Conservation (phyloP, 2,329 filamentous ascomycete species). For the Talaromyces sp. region DNA sequence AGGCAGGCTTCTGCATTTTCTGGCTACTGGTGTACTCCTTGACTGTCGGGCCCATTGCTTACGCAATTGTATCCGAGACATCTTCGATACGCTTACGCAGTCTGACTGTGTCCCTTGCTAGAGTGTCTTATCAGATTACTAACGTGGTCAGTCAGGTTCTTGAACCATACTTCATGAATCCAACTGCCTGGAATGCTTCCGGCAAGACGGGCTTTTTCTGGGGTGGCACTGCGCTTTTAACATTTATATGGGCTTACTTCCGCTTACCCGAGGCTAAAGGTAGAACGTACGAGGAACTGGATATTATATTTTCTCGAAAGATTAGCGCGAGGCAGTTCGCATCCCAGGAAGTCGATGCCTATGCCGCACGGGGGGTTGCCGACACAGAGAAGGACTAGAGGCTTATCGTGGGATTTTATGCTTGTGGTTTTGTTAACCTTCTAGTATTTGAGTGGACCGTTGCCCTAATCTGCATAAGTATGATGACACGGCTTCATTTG, state of each 20-base stretch:
- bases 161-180: conserved; percentile 40
- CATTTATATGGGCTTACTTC: conserved; percentile 14
- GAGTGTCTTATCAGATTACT: conserved; percentile 35
- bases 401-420: not conserved
- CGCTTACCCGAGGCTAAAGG: conserved; percentile 29
- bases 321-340: conserved; percentile 70
- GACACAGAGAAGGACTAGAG: conserved; percentile 5
- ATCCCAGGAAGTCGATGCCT: conserved; percentile 52
- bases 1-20: conserved; percentile 34
- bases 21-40: conserved; percentile 38
- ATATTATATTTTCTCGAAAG: conserved; percentile 56
- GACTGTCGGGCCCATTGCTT: conserved; percentile 41
- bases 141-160: conserved; percentile 38
- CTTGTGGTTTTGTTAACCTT: too few species aligned
- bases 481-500: too few species aligned
- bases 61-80: conserved; percentile 46
- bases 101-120: conserved; percentile 43
- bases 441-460: too few species aligned
- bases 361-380: conserved; percentile 34
- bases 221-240: conserved; percentile 16
- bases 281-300: conserved; percentile 37
- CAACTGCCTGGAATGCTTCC: conserved; percentile 22
- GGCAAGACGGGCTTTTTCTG: conserved; percentile 30
- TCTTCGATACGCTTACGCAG: conserved; percentile 40
- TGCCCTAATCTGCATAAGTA: too few species aligned